phyloP scores from a whole-genome alignment of 306 rosid genomes.

The Acacia melanoxylon region DNA sequence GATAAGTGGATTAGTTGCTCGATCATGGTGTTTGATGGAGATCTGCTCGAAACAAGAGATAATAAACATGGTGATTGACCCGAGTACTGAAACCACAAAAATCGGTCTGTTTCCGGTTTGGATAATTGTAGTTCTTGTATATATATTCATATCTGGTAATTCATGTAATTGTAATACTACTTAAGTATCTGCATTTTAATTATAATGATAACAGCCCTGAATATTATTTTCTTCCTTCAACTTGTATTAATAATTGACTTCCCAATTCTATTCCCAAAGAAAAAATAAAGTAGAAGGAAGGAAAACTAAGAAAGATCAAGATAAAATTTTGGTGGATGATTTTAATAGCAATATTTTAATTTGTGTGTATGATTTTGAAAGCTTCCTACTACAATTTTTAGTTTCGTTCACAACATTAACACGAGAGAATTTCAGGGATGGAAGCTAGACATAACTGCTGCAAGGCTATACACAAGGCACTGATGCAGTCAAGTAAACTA shows the following conservation, averaged over 20 bases:
- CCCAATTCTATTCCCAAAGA: neutral
- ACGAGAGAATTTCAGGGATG: slow-evolving; percentile 61
- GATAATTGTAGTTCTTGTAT: neutral
- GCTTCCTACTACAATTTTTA: slow-evolving; percentile 14
- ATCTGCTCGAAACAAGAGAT: slow-evolving; percentile 83
- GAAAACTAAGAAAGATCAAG: neutral
- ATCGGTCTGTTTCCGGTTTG: slow-evolving; percentile 56
- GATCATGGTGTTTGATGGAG: slow-evolving; percentile 89
- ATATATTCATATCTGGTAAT: neutral
- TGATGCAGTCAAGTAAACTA: slow-evolving; percentile 54
- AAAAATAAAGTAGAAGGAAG: neutral
- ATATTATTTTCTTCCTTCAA: neutral
- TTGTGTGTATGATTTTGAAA: neutral
- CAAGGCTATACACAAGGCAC: slow-evolving; percentile 58
- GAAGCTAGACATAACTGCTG: slow-evolving; percentile 87
- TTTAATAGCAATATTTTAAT: too few species aligned
- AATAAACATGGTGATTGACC: slow-evolving; percentile 56
- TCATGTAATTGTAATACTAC: neutral
- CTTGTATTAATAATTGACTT: neutral
- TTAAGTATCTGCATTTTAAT: neutral
- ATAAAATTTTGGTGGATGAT: neutral
- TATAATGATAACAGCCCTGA: neutral
- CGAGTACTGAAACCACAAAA: slow-evolving; percentile 68
- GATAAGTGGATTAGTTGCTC: slow-evolving; percentile 77
- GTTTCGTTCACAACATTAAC: neutral